Evolutionary conservation across 495 filamentous ascomycete genomes (phyloP), one percentile per base, ranked within the genome.

Genomic region (Penicillium robsamsonii): DNA sequence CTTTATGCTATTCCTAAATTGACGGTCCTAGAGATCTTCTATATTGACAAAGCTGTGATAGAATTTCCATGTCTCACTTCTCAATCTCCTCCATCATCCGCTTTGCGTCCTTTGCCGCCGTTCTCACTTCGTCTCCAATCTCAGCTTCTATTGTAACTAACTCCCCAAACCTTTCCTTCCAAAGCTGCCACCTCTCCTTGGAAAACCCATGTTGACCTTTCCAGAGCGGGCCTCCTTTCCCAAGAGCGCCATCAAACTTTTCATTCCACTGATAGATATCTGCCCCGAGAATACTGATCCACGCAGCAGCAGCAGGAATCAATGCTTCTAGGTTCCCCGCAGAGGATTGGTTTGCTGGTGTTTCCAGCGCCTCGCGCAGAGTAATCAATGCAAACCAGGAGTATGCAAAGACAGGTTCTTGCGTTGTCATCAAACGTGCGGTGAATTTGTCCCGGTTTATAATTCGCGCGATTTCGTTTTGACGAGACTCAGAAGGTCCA

Each of bases 151-250:
- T 50, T 6, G 15, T n/a, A 18, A 12, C 31, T 33, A 50, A 9
- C 1, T 38, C 53, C 12, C 56, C 60, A 50, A 59, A 59, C 33
- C 60, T 56, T 49, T 56, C 33, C 33, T 52, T 17, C 60, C 60
- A 59, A 46, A 63, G 53, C 30, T 40, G 48, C 59, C 59, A 65
- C 11, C 59, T 49, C 51, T 47, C 60, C 17, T 46, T 38, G 31
- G 22, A 62, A 33, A 62, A 62, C 3, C 60, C 60, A 44, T 56
- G 50, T 35, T 55, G 58, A 24, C 60, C 60, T 8, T 48, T 25
- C 60, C 60, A 62, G 18, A 62, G 31, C 27, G 56, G 50, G 4
- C 60, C 60, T 8, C 60, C 60, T 25, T 12, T 50, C 4, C 48
- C 48, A 0, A 24, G 24, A 11, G 18, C 13, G 5, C 48, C 48